A percentile compares a stretch with the other conserved stretches of the same genome.
These are phyloP conservation scores for Citrullus mucosospermus DNA, from an alignment of 306 rosid species.

Conservation along the genomic window DNA sequence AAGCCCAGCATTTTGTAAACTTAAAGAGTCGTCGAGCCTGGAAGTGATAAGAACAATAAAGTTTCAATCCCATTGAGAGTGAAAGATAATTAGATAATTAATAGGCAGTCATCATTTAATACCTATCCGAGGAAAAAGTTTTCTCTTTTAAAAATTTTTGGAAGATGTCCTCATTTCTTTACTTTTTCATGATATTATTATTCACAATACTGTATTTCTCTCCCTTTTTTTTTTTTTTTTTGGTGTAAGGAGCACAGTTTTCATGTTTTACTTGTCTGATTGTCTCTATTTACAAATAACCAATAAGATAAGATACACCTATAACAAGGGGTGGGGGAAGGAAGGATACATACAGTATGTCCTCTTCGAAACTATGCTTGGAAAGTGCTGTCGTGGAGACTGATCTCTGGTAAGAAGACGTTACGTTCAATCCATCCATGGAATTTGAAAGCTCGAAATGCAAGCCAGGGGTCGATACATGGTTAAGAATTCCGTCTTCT, in stretches of 20 bases:
- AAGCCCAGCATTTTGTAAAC: constrained; percentile 63
- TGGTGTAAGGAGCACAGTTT: background rate
- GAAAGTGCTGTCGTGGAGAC: constrained; percentile 21
- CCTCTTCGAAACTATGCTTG: constrained; percentile 37
- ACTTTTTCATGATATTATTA: background rate
- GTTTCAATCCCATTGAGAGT: background rate
- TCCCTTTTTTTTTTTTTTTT: too few species aligned
- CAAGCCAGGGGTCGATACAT: constrained; percentile 6
- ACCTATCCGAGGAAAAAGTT: background rate
- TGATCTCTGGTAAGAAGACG: constrained; percentile 23
- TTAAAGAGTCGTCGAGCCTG: constrained; percentile 62
- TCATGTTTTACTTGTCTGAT: background rate
- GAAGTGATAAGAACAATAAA: constrained; percentile 7
- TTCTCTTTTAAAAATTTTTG: background rate
- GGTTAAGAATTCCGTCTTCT: constrained; percentile 22
- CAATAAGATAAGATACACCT: background rate
- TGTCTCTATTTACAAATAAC: background rate
- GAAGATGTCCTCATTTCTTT: background rate
- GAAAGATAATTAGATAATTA: background rate
- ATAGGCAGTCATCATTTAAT: background rate
- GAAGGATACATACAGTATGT: constrained; percentile 69
- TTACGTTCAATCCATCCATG: constrained; percentile 14
- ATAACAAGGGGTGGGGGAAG: background rate
- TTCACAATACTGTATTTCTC: too few species aligned
- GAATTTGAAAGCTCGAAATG: background rate